Evolutionary conservation across 1,139 yeast species (phyloP), one percentile per base, ranked within the genome.

Genomic region (Pichia inconspicua): DNA sequence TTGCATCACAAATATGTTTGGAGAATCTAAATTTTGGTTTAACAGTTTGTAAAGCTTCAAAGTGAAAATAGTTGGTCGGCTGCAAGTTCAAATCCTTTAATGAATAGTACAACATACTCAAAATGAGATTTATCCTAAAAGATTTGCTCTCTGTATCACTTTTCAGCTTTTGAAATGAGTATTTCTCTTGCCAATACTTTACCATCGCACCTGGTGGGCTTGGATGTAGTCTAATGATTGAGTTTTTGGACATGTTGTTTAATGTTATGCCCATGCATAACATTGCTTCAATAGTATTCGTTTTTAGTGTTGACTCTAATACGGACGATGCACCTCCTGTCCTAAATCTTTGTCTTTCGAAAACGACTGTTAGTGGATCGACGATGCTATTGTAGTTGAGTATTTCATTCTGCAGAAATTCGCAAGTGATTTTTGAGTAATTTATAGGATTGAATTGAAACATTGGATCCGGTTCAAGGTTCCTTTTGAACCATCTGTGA

Each of bases 281-380:
- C 65, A 77, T 68, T 36, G 72, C 73, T 56, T 80, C 86, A 34
- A 80, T 58, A 37, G 77, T 68, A 52, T 78, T 79, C 7, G 77
- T 72, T 45, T 73, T 67, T 32, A 80, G 58, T 2, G 80, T 72
- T 54, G 74, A 71, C 48, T 78, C 82, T 6, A 76, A 64, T 0
- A 80, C 73, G 25, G 61, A 60, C 7, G 67, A 63, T 1, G 73
- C 66, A 0, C 81, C 75, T 49, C 65, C 66, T 0, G 78, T 69
- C 40, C 85, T 66, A 43, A 73, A 67, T 38, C 85, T 58, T 56
- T 81, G 87, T 47, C 78, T 62, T 56, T 81, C 86, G 5, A 80
- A 64, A 4, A 79, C 57, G 6, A 77, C 67, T 5, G 72, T 58
- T 49, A 71, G 72, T 0, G 78, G 73, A 0, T 28, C 25, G 11